phyloP scores from a whole-genome alignment of 83 land plant genomes.

The Picea mariana region DNA sequence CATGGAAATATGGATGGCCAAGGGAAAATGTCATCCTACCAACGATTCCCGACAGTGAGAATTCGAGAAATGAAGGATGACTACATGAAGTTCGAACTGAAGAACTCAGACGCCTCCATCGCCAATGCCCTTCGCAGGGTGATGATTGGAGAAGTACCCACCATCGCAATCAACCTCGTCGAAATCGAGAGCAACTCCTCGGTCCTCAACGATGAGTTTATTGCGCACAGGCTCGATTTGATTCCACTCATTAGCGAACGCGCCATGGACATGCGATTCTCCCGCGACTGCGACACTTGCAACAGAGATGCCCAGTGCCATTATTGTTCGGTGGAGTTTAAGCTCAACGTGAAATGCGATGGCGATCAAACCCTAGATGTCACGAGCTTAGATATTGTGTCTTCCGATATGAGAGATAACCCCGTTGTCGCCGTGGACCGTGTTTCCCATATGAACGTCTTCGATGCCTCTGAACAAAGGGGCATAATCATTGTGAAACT shows the following conservation, averaged over 20 bases:
- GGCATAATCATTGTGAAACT: conserved; percentile 95
- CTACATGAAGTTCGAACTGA: no score
- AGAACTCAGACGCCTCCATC: no score
- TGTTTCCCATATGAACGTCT: conserved; percentile 13
- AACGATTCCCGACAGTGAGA: no score
- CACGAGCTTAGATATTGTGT: conserved; percentile 17
- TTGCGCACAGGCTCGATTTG: no score
- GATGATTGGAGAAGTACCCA: no score
- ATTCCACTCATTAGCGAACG: conserved; percentile 63
- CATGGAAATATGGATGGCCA: no score
- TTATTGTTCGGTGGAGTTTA: conserved; percentile 92
- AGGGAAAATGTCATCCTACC: no score
- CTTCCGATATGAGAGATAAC: conserved; percentile 40
- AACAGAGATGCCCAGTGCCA: conserved; percentile 96
- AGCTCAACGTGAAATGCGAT: conserved; percentile 71
- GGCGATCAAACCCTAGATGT: conserved; percentile 76
- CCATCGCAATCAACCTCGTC: no score
- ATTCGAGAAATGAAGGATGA: no score
- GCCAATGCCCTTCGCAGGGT: no score
- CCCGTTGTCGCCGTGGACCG: conserved; percentile 68
- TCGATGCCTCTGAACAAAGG: neutral
- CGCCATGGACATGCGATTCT: conserved; percentile 89
- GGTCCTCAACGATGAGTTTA: no score
- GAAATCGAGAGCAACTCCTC: no score
- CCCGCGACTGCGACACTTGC: conserved; percentile 95